Conservation (phyloP, 192 early-diverging fungal species). For the Dispira simplex region DNA sequence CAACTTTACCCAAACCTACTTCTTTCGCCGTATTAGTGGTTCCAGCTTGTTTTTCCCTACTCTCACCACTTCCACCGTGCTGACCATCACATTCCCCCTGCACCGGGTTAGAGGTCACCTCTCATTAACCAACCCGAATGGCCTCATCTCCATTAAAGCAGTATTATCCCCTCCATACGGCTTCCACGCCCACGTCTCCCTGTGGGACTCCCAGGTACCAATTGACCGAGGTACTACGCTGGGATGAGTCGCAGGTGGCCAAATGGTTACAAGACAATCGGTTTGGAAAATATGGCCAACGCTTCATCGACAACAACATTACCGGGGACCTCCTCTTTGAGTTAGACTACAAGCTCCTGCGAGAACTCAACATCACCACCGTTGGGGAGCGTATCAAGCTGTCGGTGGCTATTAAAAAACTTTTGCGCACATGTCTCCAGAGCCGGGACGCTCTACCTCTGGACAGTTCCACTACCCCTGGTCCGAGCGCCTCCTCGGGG, state of each 20-base stretch:
- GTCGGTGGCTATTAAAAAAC: slow-evolving; percentile 53
- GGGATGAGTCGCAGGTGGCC: slow-evolving; percentile 31
- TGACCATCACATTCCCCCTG: slow-evolving; percentile 22
- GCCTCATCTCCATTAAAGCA: slow-evolving; percentile 11
- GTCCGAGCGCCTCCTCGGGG: slow-evolving; percentile 5
- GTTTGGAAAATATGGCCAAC: slow-evolving; percentile 28
- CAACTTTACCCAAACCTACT: too few species aligned
- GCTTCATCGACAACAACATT: slow-evolving; percentile 56
- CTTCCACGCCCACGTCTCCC: not conserved
- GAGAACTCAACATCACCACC: slow-evolving; percentile 62
- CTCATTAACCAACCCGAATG: too few species aligned
- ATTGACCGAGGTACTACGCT: slow-evolving; percentile 25
- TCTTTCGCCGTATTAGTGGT: too few species aligned
- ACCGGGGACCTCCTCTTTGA: slow-evolving; percentile 71
- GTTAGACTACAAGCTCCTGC: slow-evolving; percentile 64
- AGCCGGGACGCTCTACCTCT: slow-evolving; percentile 15
- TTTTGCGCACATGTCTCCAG: slow-evolving; percentile 42
- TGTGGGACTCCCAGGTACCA: not conserved
- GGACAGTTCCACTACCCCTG: slow-evolving; percentile 9
- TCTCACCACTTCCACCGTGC: too few species aligned
- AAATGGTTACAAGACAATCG: slow-evolving; percentile 36
- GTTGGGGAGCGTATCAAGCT: slow-evolving; percentile 77
- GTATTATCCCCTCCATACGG: slow-evolving; percentile 1
- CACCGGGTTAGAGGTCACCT: too few species aligned
- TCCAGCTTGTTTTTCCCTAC: too few species aligned